phyloP scores from a whole-genome alignment of 2,329 filamentous ascomycete genomes.

The Epichloe typhina region DNA sequence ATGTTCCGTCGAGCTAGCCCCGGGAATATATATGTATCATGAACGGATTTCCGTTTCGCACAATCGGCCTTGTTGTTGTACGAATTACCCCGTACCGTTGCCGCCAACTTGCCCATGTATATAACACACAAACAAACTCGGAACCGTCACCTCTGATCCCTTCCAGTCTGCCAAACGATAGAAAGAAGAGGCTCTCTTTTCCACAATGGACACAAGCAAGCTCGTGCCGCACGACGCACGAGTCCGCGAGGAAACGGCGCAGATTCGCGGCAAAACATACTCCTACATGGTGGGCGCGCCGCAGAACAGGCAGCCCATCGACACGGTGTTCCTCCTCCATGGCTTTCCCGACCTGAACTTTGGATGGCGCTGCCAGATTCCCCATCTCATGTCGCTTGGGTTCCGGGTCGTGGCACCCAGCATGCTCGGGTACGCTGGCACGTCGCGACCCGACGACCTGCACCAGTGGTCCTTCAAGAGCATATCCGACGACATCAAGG shows the following conservation, averaged over 20 bases:
- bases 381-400: conserved; percentile 55
- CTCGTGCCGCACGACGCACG: conserved; percentile 53
- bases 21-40: too few species aligned
- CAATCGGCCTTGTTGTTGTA: too few species aligned
- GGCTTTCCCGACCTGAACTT: conserved; percentile 75
- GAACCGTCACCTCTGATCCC: too few species aligned
- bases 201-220: conserved; percentile 43
- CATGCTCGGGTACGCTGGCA: conserved; percentile 75
- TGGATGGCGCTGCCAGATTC: conserved; percentile 85
- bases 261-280: conserved; percentile 59
- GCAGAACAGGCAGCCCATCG: conserved; percentile 20
- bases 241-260: conserved; percentile 48
- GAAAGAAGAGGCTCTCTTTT: too few species aligned
- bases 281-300: conserved; percentile 47
- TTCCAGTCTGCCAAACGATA: too few species aligned
- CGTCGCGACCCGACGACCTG: conserved; percentile 50
- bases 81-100: too few species aligned
- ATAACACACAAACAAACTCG: too few species aligned
- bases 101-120: too few species aligned
- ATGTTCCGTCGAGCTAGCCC: too few species aligned
- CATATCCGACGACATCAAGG: conserved; percentile 61
- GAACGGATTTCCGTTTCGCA: too few species aligned
- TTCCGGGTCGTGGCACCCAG: conserved; percentile 75
- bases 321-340: conserved; percentile 47
- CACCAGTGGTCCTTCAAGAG: conserved; percentile 58